Evolutionary conservation across 257 asterid genomes (phyloP), one percentile per base, ranked within the genome.

Genomic region (Handroanthus guayacan): DNA sequence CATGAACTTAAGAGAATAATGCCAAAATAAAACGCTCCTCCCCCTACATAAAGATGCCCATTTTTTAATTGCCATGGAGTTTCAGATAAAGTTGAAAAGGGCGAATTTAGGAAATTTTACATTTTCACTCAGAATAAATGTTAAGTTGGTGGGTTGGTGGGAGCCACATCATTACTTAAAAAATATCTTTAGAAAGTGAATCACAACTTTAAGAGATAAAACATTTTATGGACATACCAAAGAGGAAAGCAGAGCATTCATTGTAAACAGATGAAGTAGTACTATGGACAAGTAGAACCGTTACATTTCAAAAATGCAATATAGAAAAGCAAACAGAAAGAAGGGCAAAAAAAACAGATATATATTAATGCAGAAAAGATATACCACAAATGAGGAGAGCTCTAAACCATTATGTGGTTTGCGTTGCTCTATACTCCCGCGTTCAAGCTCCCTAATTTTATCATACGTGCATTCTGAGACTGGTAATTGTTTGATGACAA

Each of bases 391-490:
- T 47, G 85, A 56, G 78, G 74, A 79, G 58, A 45, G 74, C 37
- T 72, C 83, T 52, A 81, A 74, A 79, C 72, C 86, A 73, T 45
- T 75, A 67, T 38, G 52, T 64, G 80, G 67, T 39, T 66, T 62
- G 76, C 60, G 16, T 20, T 65, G 60, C 51, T 44, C 78, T 70
- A 39, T 34, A 39, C 69, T 79, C 72, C 76, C 81, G 38, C 75
- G 71, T 77, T 87, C 90, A 67, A 88, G 82, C 54, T 85, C 80
- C 86, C 79, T 90, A 72, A 92, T 81, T 74, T 90, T 88, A 14
- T 82, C 89, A 73, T 84, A 81, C 11, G 95, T 88, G 85, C 93
- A 90, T 51, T 87, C 96, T 6, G 94, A 82, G 51, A 85, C 75
- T 47, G 90, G 79, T 37, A 90, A 73, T 70, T 75, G 82, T 82